Evolutionary conservation across 108 stramenopile genomes (phyloP).

Genomic region (Pseudonitzschia pungens): DNA sequence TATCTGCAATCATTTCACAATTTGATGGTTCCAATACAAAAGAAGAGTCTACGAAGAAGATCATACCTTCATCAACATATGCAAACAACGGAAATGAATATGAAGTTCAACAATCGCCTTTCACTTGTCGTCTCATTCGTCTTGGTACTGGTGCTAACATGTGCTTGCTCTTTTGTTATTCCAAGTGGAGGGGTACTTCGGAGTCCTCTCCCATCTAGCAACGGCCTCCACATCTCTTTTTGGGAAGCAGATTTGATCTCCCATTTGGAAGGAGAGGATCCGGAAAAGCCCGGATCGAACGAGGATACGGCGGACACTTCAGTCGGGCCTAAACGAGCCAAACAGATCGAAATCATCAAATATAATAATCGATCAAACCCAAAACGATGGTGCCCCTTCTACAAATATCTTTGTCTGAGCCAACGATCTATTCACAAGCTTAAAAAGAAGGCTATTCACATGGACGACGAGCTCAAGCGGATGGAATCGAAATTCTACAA

Average conservation of each 20-base stretch:
- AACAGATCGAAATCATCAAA: slow-evolving; percentile 9
- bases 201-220: not conserved
- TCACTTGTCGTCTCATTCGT: not conserved
- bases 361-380: not conserved
- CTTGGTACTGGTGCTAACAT: not conserved
- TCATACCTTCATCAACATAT: not conserved
- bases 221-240: not conserved
- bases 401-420: not conserved
- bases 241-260: not conserved
- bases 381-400: slow-evolving; percentile 8
- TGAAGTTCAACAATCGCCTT: not conserved
- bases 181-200: not conserved
- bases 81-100: not conserved
- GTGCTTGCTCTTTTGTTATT: not conserved
- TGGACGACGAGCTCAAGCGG: slow-evolving; percentile 37
- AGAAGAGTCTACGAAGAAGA: too few species aligned
- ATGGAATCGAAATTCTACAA: slow-evolving; percentile 28
- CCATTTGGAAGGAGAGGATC: not conserved
- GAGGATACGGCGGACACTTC: not conserved
- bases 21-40: not conserved
- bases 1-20: not conserved
- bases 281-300: not conserved
- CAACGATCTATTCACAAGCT: not conserved
- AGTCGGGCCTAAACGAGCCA: not conserved
- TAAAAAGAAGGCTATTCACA: not conserved